Evolutionary conservation across 192 early-diverging fungal species (phyloP), one percentile per base, ranked within the genome.

Genomic region (Podila horticola): DNA sequence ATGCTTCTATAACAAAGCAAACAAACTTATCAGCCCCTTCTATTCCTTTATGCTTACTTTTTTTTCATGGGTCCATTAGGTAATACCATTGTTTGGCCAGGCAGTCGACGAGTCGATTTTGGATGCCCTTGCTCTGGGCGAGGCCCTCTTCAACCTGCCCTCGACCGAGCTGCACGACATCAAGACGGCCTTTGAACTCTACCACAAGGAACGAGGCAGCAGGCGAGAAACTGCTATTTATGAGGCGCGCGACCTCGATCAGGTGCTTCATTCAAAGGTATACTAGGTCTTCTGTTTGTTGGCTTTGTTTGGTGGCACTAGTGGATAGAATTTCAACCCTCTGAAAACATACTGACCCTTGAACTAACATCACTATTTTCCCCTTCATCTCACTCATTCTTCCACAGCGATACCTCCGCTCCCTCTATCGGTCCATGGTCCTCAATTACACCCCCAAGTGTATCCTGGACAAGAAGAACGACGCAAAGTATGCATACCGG

Each of bases 401-500:
- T 24, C n/a, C 24, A 20, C 45, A 79, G 76, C 61, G 70, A 15
- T 20, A 57, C 1, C 12, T 72, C 12, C 45, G 62, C 17, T 62
- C 57, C 31, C 41, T 72, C 19, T 79, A 71, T 50, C 65, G 76
- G 15, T 58, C 76, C 1, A 10, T 67, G 31, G 33, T 68, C 7
- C 59, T 79, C 49, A 79, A 79, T 38, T 79, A 72, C n/a, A 59
- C 64, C 1, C 70, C 76, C 8, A 72, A 79, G 29, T 79, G 36
- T 34, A 68, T 68, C 12, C 64, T 64, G 9, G 70, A 79, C 10
- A 36, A 61, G 13, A 52, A 29, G 66, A 64, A 57, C 31, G 76
- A 79, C 22, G 70, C 67, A 48, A 79, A 79, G 31, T 79, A 72
- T 24, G 41, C 76, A 0, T 79, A 68, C 61, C 69, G 76, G n/a